phyloP scores from a whole-genome alignment of 805 yeast species.

The Hemisphaericaspora nanyangensis region DNA sequence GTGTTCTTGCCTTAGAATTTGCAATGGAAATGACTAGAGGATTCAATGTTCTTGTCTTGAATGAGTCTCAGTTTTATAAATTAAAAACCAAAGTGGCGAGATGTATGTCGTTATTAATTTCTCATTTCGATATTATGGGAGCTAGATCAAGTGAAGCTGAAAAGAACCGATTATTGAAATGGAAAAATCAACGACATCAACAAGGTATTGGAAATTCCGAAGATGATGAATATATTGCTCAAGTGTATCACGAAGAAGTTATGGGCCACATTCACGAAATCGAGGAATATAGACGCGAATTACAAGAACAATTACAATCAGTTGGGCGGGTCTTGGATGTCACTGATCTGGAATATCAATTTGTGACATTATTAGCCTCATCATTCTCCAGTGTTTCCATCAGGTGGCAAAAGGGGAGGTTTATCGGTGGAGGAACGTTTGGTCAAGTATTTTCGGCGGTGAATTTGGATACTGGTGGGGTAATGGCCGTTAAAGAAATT shows the following conservation, averaged over 20 bases:
- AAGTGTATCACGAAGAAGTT: conserved; percentile 62
- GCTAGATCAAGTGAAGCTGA: conserved; percentile 80
- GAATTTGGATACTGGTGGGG: conserved; percentile 90
- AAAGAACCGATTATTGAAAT: conserved; percentile 50
- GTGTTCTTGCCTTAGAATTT: conserved; percentile 92
- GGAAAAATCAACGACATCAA: conserved; percentile 40
- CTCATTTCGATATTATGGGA: conserved; percentile 98
- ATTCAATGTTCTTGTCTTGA: conserved; percentile 76
- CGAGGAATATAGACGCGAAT: conserved; percentile 51
- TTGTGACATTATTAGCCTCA: conserved; percentile 79
- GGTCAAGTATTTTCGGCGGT: conserved; percentile 92
- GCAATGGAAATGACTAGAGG: conserved; percentile 94
- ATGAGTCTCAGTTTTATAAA: conserved; percentile 67
- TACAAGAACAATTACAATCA: conserved; percentile 38
- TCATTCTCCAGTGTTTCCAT: conserved; percentile 86
- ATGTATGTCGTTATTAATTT: conserved; percentile 87
- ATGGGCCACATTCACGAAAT: conserved; percentile 60
- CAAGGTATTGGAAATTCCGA: conserved; percentile 46
- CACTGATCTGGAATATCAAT: conserved; percentile 81
- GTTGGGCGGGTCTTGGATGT: conserved; percentile 91
- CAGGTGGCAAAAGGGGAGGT: conserved; percentile 95
- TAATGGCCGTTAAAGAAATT: conserved; percentile 96
- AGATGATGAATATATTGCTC: conserved; percentile 35
- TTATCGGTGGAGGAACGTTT: conserved; percentile 93
- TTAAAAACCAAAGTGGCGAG: conserved; percentile 84